Conservation (phyloP, 345 rosid genomes). For the Syzygium aromaticum region DNA sequence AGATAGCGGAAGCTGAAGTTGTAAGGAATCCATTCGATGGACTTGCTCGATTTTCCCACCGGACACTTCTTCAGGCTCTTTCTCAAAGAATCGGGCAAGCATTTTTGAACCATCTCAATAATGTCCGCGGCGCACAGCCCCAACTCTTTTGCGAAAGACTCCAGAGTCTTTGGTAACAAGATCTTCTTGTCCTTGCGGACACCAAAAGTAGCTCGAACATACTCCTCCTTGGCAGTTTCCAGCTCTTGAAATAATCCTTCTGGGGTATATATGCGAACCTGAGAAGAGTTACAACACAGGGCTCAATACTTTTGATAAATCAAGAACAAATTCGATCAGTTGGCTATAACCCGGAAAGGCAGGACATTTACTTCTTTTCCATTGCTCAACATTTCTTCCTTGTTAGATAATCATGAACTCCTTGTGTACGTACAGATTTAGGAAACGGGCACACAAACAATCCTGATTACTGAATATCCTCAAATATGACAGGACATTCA, state of each 20-base stretch:
- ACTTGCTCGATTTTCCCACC: constrained; percentile 50
- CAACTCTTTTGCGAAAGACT: constrained; percentile 63
- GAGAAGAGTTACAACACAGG: neutral
- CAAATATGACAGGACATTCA: neutral
- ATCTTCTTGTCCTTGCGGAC: constrained; percentile 66
- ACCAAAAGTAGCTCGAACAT: constrained; percentile 65
- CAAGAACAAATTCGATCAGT: neutral
- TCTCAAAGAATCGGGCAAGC: constrained; percentile 54
- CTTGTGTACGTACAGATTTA: neutral
- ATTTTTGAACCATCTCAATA: constrained; percentile 54
- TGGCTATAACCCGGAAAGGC: neutral
- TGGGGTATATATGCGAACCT: constrained; percentile 81
- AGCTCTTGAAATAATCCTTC: constrained; percentile 74
- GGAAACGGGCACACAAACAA: neutral
- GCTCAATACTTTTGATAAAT: neutral
- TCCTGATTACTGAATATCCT: neutral
- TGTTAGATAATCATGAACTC: neutral
- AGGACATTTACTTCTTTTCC: neutral
- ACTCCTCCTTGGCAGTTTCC: constrained; percentile 82
- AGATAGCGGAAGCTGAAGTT: constrained; percentile 81
- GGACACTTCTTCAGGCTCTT: constrained; percentile 45
- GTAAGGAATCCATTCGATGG: constrained; percentile 87
- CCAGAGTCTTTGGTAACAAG: constrained; percentile 69
- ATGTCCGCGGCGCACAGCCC: constrained; percentile 48
- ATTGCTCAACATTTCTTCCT: neutral